Base-by-base conservation (phyloP, 108 stramenopile species). In the Ochromonas danica region DNA sequence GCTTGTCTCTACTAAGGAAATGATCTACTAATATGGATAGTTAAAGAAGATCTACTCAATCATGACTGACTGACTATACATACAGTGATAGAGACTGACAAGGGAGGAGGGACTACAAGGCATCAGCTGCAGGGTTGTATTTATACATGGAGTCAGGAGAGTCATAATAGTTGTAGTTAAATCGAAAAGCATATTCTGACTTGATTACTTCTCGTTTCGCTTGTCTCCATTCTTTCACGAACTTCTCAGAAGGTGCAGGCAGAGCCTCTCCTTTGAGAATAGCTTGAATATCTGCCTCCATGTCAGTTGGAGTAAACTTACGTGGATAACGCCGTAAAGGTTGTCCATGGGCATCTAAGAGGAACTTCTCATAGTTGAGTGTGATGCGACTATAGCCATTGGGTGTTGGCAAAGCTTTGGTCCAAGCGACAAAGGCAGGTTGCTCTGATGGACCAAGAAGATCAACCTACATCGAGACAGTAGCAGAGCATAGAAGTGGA, bases 281-380 rank as follows among this genome's bases (percentile, higher is more conserved):
- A 36, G 85, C n/a, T 78, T 81, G 28, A 0, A 86, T 42, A 62
- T 86, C 86, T 39, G 43, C 41, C 61, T 85, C 85, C 42, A 86
- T 80, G 75, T 85, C 84, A 31, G 35, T 78, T 0, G 85, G 63
- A 38, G 83, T 71, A 3, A 83, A 83, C 40, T 83, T 80, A 10
- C 86, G 78, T 1, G 86, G 86, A 35, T 86, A 86, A 28, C 86
- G 70, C 10, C 86, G 70, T 22, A 86, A 39, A 14, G 83, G 82
- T 38, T 38, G n/a, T 0, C 86, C 86, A 22, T 14, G 45, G 3
- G 40, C 30, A 62, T 85, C 86, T 43, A 87, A 81, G 0, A 87
- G 78, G 72, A 87, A 87, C 43, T 87, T 87, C 62, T 87, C 86
- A 36, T 72, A 87, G 85, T 87, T 87, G 0, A 87, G 61, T 1